Evolutionary conservation across 2,329 filamentous ascomycete genomes (phyloP).

Genomic region (Escovopsis sp.): DNA sequence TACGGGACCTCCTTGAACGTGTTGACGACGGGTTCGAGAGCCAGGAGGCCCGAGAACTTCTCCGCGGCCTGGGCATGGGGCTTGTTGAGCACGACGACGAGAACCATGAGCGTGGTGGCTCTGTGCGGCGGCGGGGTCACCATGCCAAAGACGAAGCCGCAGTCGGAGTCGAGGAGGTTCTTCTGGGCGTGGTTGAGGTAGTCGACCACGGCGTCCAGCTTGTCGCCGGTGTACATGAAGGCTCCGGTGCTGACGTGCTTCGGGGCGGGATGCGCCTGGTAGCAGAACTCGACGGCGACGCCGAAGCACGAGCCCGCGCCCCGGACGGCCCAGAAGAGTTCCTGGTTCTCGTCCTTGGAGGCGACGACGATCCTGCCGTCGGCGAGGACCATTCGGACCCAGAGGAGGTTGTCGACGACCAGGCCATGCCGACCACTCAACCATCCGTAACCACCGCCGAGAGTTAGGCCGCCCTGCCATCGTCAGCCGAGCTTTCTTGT

Average conservation of each 20-base stretch:
- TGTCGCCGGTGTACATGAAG: background rate
- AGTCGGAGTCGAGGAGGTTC: background rate
- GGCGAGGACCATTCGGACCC: constrained; percentile 24
- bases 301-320: constrained; percentile 32
- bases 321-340: constrained; percentile 34
- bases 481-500: background rate
- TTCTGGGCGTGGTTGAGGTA: background rate
- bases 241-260: background rate
- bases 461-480: constrained; percentile 28
- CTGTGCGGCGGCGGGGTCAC: background rate
- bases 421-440: constrained; percentile 40
- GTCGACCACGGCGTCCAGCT: background rate
- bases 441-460: constrained; percentile 45
- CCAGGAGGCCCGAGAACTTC: background rate
- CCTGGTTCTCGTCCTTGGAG: constrained; percentile 24
- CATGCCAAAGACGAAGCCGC: background rate
- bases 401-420: constrained; percentile 26
- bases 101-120: background rate
- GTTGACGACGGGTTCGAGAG: background rate
- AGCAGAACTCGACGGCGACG: constrained; percentile 24
- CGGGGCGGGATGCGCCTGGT: constrained; percentile 8
- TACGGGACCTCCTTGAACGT: background rate
- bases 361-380: constrained; percentile 20
- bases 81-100: background rate
- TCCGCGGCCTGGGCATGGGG: background rate